Evolutionary conservation across 1,284 basidiomycete species (phyloP).

Genomic region (Mycosarcoma mackinlayi): DNA sequence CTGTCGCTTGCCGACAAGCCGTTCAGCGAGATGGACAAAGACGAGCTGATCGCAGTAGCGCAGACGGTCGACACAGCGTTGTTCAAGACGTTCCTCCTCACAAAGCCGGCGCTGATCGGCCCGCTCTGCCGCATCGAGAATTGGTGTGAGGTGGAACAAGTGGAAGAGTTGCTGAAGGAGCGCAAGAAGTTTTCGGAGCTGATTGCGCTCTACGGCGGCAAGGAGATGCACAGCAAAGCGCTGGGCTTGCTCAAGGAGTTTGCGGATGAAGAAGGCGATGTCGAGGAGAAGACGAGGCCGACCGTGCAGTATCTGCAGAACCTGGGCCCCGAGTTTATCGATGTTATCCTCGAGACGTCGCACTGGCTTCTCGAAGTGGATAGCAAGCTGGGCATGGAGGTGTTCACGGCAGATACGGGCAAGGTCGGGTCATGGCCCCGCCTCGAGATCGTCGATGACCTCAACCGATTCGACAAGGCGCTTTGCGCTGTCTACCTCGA

Average conservation of each 20-base stretch:
- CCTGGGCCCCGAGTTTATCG: constrained; percentile 71
- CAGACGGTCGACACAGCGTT: constrained; percentile 95
- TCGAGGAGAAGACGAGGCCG: constrained; percentile 81
- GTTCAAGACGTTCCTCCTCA: constrained; percentile 90
- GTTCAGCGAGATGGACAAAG: constrained; percentile 49
- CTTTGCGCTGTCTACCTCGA: constrained; percentile 84
- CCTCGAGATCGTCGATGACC: constrained; percentile 68
- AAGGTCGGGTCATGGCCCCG: constrained; percentile 76
- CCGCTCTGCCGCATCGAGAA: constrained; percentile 90
- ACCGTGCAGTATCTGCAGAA: constrained; percentile 91
- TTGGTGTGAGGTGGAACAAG: constrained; percentile 96
- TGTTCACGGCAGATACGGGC: constrained; percentile 86
- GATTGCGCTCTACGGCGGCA: constrained; percentile 89
- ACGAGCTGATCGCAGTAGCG: constrained; percentile 73
- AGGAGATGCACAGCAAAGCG: constrained; percentile 93
- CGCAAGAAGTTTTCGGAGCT: constrained; percentile 91
- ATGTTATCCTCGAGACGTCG: constrained; percentile 69
- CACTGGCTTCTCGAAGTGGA: constrained; percentile 87
- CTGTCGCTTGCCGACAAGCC: constrained; percentile 51
- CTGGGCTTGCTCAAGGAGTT: constrained; percentile 81
- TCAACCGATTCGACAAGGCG: constrained; percentile 77
- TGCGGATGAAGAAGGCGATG: constrained; percentile 77
- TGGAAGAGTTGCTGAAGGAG: constrained; percentile 85
- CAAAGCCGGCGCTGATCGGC: constrained; percentile 84
- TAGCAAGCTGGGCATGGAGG: constrained; percentile 81